Evolutionary conservation across 345 rosid species (phyloP).

Genomic region (Jatropha curcas): DNA sequence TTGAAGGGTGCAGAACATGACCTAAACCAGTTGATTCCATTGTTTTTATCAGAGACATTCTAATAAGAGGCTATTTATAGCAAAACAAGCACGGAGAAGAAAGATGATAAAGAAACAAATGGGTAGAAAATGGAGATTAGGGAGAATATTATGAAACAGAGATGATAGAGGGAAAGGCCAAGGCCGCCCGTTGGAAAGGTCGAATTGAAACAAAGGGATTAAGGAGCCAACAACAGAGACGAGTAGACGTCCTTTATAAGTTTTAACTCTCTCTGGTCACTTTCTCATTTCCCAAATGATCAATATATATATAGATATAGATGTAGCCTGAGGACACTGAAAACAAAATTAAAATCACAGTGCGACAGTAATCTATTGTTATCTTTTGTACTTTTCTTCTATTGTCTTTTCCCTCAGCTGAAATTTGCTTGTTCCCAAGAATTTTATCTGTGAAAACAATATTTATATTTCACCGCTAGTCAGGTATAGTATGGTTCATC

Average conservation of each 20-base stretch:
- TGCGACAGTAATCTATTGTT: neutral
- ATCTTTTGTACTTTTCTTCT: neutral
- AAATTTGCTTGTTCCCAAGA: neutral
- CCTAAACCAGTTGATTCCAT: conserved; percentile 22
- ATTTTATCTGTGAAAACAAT: too few relatives aligned
- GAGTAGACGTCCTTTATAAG: conserved; percentile 29
- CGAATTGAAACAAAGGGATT: neutral
- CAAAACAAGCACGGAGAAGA: too few relatives aligned
- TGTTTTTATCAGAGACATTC: too few relatives aligned
- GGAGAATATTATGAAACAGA: neutral
- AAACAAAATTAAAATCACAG: neutral
- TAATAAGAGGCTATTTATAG: too few relatives aligned
- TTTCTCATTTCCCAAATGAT: neutral
- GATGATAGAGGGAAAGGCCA: conserved; percentile 9
- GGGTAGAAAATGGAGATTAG: conserved; percentile 37
- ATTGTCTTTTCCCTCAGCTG: neutral
- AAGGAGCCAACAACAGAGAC: conserved; percentile 28
- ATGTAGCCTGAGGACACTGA: neutral
- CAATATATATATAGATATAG: neutral
- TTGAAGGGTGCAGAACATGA: conserved; percentile 12
- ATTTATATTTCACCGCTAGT: too few relatives aligned
- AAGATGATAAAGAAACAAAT: too few relatives aligned
- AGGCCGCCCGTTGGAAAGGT: conserved; percentile 19
- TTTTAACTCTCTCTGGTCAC: conserved; percentile 6
- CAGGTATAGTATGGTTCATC: too few relatives aligned